Conservation (phyloP, 257 asterid species). For the Salvia hispanica region DNA sequence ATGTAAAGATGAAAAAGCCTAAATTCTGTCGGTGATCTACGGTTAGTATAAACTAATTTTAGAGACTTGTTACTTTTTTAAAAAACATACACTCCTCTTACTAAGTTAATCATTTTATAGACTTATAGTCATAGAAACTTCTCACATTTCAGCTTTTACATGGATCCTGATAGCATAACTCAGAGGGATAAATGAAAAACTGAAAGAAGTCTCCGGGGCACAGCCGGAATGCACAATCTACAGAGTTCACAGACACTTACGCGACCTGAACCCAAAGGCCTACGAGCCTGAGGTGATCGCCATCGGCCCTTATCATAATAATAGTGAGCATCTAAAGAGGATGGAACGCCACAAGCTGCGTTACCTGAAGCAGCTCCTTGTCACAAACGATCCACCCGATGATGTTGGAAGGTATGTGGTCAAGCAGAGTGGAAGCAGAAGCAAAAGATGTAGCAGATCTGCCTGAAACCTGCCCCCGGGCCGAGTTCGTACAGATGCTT, state of each 20-base stretch:
- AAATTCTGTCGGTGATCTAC: too few species aligned
- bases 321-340: background rate
- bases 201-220: background rate
- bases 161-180: background rate
- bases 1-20: too few species aligned
- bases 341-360: conserved; percentile 6
- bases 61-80: too few species aligned
- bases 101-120: too few species aligned
- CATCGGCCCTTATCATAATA: conserved; percentile 8
- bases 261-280: background rate
- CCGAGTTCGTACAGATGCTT: too few species aligned
- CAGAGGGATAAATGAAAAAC: background rate
- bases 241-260: conserved; percentile 7
- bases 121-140: too few species aligned
- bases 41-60: too few species aligned
- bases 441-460: too few species aligned
- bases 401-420: background rate
- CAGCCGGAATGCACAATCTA: background rate
- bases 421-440: too few species aligned
- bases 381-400: background rate
- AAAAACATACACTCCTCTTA: too few species aligned
- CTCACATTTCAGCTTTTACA: too few species aligned
- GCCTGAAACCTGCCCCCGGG: too few species aligned
- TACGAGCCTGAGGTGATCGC: conserved; percentile 11
- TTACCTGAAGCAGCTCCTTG: conserved; percentile 16